Evolutionary conservation across 352 stramenopile species (phyloP).

Genomic region (Thalassiosira hispida): DNA sequence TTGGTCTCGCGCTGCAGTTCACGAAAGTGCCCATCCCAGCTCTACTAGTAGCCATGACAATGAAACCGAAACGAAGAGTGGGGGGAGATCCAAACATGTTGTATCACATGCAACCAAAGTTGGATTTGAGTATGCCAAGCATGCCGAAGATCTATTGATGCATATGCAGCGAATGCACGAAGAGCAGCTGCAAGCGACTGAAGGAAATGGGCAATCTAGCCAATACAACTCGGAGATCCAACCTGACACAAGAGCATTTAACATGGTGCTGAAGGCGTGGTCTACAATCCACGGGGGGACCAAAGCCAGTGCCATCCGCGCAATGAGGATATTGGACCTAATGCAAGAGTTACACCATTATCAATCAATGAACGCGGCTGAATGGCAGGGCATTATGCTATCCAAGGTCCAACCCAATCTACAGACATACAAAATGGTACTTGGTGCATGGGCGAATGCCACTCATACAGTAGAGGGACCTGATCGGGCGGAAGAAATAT

Average conservation of each 20-base stretch:
- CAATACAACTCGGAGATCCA: constrained; percentile 43
- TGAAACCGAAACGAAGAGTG: background rate
- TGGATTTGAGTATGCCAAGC: constrained; percentile 46
- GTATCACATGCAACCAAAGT: constrained; percentile 29
- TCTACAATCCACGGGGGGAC: constrained; percentile 37
- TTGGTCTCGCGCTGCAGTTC: constrained; percentile 40
- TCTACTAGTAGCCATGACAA: background rate
- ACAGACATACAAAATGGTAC: constrained; percentile 42
- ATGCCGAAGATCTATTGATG: constrained; percentile 44
- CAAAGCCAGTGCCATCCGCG: constrained; percentile 37
- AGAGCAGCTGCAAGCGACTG: background rate
- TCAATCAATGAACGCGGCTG: constrained; percentile 35
- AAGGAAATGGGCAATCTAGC: background rate
- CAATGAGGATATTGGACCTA: constrained; percentile 45
- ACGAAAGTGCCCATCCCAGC: constrained; percentile 20
- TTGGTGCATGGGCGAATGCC: constrained; percentile 39
- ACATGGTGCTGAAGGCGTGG: constrained; percentile 44
- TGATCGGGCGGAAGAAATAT: constrained; percentile 46
- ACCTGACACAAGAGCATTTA: constrained; percentile 46
- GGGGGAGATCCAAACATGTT: background rate
- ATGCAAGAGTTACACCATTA: constrained; percentile 56
- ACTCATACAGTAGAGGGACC: constrained; percentile 30
- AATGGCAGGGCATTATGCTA: constrained; percentile 31
- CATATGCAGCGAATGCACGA: constrained; percentile 48
- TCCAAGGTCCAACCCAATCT: constrained; percentile 47